Evolutionary conservation across 768 basidiomycete species (phyloP).

Genomic region (Lactifluus volemus): DNA sequence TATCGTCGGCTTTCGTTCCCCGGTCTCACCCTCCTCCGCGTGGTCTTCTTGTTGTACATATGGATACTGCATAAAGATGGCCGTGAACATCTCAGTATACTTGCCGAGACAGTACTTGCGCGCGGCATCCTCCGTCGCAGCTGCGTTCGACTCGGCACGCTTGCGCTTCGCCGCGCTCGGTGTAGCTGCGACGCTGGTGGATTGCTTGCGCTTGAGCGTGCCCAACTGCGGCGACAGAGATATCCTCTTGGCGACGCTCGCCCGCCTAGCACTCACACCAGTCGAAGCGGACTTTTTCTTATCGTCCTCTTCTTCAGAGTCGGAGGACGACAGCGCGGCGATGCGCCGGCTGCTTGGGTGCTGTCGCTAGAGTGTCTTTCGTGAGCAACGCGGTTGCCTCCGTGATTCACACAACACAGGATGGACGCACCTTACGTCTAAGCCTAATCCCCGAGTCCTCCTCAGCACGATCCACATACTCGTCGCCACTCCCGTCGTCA

Average conservation of each 20-base stretch:
- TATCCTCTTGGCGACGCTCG: constrained; percentile 9
- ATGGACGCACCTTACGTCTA: constrained; percentile 38
- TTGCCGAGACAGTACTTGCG: constrained; percentile 77
- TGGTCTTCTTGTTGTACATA: constrained; percentile 30
- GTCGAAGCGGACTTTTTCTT: neutral
- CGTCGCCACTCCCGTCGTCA: constrained; percentile 50
- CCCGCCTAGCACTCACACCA: constrained; percentile 12
- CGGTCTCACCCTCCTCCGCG: constrained; percentile 3
- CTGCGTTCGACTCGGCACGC: constrained; percentile 31
- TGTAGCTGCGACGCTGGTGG: constrained; percentile 20
- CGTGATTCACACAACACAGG: no score
- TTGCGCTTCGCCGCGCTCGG: constrained; percentile 40
- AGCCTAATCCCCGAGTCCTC: constrained; percentile 26
- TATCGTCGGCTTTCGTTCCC: neutral
- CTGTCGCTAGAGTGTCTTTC: neutral
- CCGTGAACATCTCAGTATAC: constrained; percentile 59
- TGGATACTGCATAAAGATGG: constrained; percentile 67
- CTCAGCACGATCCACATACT: constrained; percentile 47
- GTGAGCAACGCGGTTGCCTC: neutral
- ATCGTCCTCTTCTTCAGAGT: constrained; percentile 6
- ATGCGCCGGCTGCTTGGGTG: neutral
- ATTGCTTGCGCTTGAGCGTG: constrained; percentile 47
- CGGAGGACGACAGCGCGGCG: neutral
- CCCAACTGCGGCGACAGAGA: neutral
- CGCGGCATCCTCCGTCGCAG: constrained; percentile 51